phyloP scores from a whole-genome alignment of 345 rosid genomes.

The Raphanus raphanistrum region DNA sequence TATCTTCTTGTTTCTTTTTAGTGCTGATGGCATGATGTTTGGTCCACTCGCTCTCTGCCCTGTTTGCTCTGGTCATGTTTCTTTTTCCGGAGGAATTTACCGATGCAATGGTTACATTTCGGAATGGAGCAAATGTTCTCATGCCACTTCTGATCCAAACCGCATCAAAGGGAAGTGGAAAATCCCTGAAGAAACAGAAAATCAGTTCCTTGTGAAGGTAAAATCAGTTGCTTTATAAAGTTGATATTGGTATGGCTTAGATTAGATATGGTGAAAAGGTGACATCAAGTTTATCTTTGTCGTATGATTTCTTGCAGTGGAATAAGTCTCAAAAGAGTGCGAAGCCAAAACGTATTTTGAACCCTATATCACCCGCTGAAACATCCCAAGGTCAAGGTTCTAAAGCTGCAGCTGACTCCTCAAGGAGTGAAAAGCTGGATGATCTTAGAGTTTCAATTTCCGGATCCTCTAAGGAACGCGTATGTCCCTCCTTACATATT shows the following conservation, averaged over 20 bases:
- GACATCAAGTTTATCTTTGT: slow-evolving; percentile 3
- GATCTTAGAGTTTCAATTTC: slow-evolving; percentile 69
- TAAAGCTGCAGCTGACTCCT: slow-evolving; percentile 45
- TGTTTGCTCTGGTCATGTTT: slow-evolving; percentile 69
- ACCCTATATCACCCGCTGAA: slow-evolving; percentile 43
- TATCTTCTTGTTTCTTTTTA: slow-evolving; percentile 35
- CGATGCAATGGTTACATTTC: slow-evolving; percentile 72
- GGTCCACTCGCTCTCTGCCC: slow-evolving; percentile 81
- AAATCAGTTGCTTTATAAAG: slow-evolving; percentile 11
- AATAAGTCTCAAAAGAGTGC: slow-evolving; percentile 68
- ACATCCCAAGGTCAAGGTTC: slow-evolving; percentile 49
- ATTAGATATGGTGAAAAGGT: slow-evolving; percentile 3
- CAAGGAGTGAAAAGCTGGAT: slow-evolving; percentile 63
- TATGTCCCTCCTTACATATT: slow-evolving; percentile 33
- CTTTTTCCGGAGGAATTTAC: slow-evolving; percentile 73
- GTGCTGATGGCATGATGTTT: slow-evolving; percentile 97
- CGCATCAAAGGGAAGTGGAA: slow-evolving; percentile 80
- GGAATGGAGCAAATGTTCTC: slow-evolving; percentile 93
- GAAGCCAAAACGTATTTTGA: slow-evolving; percentile 69
- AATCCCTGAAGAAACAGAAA: slow-evolving; percentile 67
- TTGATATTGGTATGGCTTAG: slow-evolving; percentile 2
- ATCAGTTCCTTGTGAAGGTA: slow-evolving; percentile 72
- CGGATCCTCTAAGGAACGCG: slow-evolving; percentile 63
- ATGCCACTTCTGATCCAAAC: slow-evolving; percentile 69
- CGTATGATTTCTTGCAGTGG: slow-evolving; percentile 63